Percentiles rank a stretch among this genome's conserved stretches.
Evolutionary conservation across 495 filamentous ascomycete genomes (phyloP).

Genomic region (Bombardia bombarda): DNA sequence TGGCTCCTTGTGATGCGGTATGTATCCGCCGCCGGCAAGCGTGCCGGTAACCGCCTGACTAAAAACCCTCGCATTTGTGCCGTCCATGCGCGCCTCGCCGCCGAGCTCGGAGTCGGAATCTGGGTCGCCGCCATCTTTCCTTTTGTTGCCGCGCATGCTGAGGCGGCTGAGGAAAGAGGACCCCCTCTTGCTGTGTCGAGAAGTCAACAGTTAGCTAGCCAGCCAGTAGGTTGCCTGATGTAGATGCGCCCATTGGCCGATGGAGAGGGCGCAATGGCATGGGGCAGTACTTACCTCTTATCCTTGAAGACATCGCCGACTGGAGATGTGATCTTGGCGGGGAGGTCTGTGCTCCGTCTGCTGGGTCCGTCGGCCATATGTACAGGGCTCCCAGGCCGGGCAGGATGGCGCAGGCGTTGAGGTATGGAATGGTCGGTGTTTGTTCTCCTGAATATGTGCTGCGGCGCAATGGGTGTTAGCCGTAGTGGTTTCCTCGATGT

Average conservation of each 20-base stretch:
- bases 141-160: slow-evolving; percentile 69
- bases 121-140: slow-evolving; percentile 46
- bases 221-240: neutral
- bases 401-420: slow-evolving; percentile 53
- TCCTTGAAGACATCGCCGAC: slow-evolving; percentile 43
- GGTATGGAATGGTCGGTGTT: slow-evolving; percentile 67
- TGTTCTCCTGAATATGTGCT: slow-evolving; percentile 75
- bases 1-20: slow-evolving; percentile 81
- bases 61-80: slow-evolving; percentile 74
- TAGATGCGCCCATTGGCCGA: too few relatives aligned
- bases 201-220: slow-evolving; percentile 4
- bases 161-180: slow-evolving; percentile 83
- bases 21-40: slow-evolving; percentile 66
- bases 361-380: slow-evolving; percentile 31
- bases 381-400: slow-evolving; percentile 44
- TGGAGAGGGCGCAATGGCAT: too few relatives aligned
- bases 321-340: slow-evolving; percentile 17
- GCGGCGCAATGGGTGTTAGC: slow-evolving; percentile 1
- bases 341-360: slow-evolving; percentile 30
- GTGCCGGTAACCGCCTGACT: slow-evolving; percentile 47
- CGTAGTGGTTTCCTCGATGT: neutral
- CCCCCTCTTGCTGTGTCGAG: slow-evolving; percentile 54
- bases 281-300: slow-evolving; percentile 68
- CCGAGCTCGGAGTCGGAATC: slow-evolving; percentile 65
- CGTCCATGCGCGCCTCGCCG: slow-evolving; percentile 64